phyloP scores from a whole-genome alignment of 1,284 basidiomycete species.

The Tausonia pullulans region DNA sequence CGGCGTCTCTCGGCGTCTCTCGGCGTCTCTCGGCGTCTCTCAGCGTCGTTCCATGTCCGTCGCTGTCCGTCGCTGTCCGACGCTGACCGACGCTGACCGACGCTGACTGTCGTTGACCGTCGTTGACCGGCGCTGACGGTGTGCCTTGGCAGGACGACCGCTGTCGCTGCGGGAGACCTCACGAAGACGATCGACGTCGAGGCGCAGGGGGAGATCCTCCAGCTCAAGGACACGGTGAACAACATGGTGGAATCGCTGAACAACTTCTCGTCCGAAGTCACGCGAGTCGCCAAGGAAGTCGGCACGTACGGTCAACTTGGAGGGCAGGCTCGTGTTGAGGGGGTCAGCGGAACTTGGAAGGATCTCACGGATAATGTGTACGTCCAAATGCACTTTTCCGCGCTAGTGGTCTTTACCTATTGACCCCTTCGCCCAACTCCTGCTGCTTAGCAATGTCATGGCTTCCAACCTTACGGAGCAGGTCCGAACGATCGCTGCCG shows the following conservation, averaged over 20 bases:
- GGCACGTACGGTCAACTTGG: slow-evolving; percentile 82
- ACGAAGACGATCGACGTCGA: slow-evolving; percentile 83
- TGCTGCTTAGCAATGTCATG: not conserved
- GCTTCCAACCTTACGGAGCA: slow-evolving; percentile 38
- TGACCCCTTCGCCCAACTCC: too few species aligned
- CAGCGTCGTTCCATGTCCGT: too few species aligned
- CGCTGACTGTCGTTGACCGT: too few species aligned
- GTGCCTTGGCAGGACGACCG: slow-evolving; percentile 46
- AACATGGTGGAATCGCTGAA: slow-evolving; percentile 78
- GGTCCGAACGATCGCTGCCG: slow-evolving; percentile 73
- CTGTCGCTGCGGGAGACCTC: slow-evolving; percentile 78
- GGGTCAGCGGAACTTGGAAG: slow-evolving; percentile 39
- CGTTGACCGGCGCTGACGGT: too few species aligned
- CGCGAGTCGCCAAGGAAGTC: slow-evolving; percentile 72
- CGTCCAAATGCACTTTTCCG: too few species aligned
- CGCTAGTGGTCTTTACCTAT: too few species aligned
- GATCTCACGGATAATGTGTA: slow-evolving; percentile 2
- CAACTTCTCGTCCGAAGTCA: slow-evolving; percentile 75
- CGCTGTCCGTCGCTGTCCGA: too few species aligned
- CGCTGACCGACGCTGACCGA: too few species aligned
- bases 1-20: too few species aligned
- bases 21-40: not conserved
- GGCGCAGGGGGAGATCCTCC: slow-evolving; percentile 80
- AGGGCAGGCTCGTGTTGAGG: slow-evolving; percentile 62
- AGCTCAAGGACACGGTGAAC: slow-evolving; percentile 66